A percentile compares a stretch with the other conserved stretches of the same genome.
Evolutionary conservation across 169 alveolate genomes (phyloP).

Genomic region (Cryptosporidium baileyi): DNA sequence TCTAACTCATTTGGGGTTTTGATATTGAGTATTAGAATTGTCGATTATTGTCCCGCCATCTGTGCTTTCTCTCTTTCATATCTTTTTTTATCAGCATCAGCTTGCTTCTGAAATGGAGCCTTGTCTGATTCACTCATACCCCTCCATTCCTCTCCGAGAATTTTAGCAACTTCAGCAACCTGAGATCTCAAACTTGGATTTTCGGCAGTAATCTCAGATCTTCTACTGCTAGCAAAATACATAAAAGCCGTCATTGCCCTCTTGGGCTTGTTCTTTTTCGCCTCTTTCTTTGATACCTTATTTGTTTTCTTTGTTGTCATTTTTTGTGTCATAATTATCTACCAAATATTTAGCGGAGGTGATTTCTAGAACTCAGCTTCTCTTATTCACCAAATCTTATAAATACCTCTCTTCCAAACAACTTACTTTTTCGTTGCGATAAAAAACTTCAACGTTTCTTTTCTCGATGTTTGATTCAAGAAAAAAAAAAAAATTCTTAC

Average conservation of each 20-base stretch:
- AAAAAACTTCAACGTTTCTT: too few species aligned
- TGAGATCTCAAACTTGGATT: slow-evolving; percentile 86
- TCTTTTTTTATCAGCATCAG: slow-evolving; percentile 85
- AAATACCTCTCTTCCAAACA: not conserved
- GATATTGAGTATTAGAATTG: not conserved
- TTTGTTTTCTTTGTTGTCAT: slow-evolving; percentile 17
- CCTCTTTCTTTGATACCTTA: slow-evolving; percentile 75
- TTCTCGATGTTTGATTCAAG: too few species aligned
- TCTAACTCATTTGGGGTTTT: not conserved
- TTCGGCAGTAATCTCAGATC: slow-evolving; percentile 81
- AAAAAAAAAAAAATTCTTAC: not conserved
- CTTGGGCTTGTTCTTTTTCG: slow-evolving; percentile 89
- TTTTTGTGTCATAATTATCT: slow-evolving; percentile 20
- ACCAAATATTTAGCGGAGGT: not conserved
- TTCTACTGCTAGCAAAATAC: slow-evolving; percentile 88
- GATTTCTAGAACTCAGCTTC: not conserved
- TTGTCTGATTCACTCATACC: slow-evolving; percentile 82
- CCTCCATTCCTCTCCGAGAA: slow-evolving; percentile 91
- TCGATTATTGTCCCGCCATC: slow-evolving; percentile 57
- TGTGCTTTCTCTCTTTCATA: slow-evolving; percentile 85
- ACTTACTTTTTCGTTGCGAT: not conserved
- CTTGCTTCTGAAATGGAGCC: slow-evolving; percentile 87
- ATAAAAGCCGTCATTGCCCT: slow-evolving; percentile 87
- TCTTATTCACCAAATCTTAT: not conserved
- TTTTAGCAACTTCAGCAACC: slow-evolving; percentile 88